Base-by-base conservation (phyloP, 805 yeast species). In the Pichia manshurica region DNA sequence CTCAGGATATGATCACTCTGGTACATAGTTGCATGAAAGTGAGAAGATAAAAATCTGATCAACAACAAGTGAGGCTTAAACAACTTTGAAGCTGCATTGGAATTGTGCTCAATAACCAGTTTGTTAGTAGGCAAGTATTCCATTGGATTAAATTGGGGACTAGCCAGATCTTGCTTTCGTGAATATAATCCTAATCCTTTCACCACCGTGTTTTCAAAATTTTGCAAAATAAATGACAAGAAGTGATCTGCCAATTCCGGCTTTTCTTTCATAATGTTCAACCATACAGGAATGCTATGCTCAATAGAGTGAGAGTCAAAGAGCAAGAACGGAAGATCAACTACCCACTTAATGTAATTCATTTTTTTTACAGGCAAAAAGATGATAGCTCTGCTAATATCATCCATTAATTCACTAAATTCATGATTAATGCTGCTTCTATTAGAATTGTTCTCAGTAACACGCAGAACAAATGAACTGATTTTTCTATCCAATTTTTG, bases 121-220 rank as follows among this genome's bases (percentile, higher is more conserved):
- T 79, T 82, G 65, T 84, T 82, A 40, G 95, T 81, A 10, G 99
- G 97, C 1, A 89, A 69, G 57, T 93, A 93, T 53, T 87, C 93
- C 99, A 93, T 93, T 44, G 72, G 74, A 53, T 77, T 67, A 62
- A 72, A 82, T 47, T 82, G 86, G 21, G 91, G 82, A 47, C 73
- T 68, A 0, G 56, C 58, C 6, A 78, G 61, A 61, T 89, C 95
- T 53, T 67, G 66, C 5, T 65, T 56, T 4, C 68, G 71, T 6
- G 82, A 76, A 62, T 77, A 90, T 10, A 91, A 62, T 3, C 98
- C 97, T 36, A 68, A 68, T 23, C 68, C 67, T 28, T 72, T 66
- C 32, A 75, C 72, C 39, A 88, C 77, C 1, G 91, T 75, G 34
- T 67, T 65, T 62, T 82, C 86, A 85, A 95, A 87, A 47, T 75